Conservation (phyloP, 164 flowering plant genomes). For the Berberis thunbergii region DNA sequence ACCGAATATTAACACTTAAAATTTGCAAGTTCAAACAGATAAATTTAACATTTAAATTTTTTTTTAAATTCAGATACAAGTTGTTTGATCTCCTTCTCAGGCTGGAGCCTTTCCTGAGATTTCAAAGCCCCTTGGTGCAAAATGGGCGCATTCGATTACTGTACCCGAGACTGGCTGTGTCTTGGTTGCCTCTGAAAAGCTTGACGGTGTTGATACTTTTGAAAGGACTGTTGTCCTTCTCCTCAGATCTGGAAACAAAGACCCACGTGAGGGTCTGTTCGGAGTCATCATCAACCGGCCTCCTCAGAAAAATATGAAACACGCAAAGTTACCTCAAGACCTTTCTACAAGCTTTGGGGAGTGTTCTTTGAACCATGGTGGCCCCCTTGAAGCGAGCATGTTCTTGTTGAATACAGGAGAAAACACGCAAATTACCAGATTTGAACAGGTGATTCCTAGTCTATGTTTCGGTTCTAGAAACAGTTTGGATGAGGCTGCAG, state of each 20-base stretch:
- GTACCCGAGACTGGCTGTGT: constrained; percentile 83
- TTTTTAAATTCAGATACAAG: constrained; percentile 11
- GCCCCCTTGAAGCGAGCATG: constrained; percentile 89
- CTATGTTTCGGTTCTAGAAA: constrained; percentile 67
- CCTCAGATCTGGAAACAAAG: constrained; percentile 64
- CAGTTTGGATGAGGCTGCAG: constrained; percentile 69
- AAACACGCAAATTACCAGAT: constrained; percentile 33
- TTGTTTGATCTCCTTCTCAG: constrained; percentile 16
- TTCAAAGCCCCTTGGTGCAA: constrained; percentile 51
- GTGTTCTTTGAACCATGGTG: constrained; percentile 79
- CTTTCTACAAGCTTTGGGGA: constrained; percentile 76
- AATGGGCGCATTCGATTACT: constrained; percentile 96
- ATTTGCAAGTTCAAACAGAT: too few species aligned
- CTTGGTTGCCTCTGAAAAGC: constrained; percentile 89
- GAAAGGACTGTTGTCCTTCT: constrained; percentile 50
- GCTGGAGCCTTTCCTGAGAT: constrained; percentile 20
- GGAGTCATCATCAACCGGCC: constrained; percentile 88
- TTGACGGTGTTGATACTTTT: constrained; percentile 67
- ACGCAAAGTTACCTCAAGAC: constrained; percentile 65
- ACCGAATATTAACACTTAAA: too few species aligned
- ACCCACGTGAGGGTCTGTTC: constrained; percentile 79
- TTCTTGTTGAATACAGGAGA: constrained; percentile 49
- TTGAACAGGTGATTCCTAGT: constrained; percentile 87
- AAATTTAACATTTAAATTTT: too few species aligned
- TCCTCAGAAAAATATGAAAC: constrained; percentile 67